phyloP scores from a whole-genome alignment of 192 early-diverging fungal species.

The Backusella tuberculispora region DNA sequence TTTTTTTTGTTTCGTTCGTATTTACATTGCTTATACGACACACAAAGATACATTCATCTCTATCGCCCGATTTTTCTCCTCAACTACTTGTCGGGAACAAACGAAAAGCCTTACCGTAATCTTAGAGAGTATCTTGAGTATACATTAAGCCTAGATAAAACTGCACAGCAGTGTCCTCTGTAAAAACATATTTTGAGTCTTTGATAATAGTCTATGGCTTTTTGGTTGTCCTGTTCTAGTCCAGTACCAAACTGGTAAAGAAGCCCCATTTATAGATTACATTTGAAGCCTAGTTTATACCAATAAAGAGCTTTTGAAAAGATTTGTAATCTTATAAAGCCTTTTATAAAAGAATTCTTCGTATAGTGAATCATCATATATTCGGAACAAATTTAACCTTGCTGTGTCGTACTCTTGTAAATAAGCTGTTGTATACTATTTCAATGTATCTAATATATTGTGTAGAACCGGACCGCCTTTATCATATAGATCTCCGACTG shows the following conservation, averaged over 20 bases:
- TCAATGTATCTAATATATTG: background rate
- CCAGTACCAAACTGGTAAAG: background rate
- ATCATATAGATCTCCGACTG: background rate
- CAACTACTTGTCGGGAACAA: too few relatives aligned
- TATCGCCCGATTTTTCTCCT: too few relatives aligned
- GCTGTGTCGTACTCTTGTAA: background rate
- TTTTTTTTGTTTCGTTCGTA: too few relatives aligned
- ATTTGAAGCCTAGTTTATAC: background rate
- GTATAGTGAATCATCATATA: background rate
- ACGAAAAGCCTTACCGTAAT: background rate
- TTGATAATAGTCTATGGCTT: background rate
- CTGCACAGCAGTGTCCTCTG: accelerated
- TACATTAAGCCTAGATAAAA: background rate
- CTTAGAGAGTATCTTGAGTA: background rate
- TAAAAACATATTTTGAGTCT: too few relatives aligned
- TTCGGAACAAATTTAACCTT: background rate
- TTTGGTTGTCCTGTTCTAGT: background rate
- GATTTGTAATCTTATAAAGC: background rate
- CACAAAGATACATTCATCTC: too few relatives aligned
- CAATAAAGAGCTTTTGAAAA: background rate
- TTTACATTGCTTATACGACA: too few relatives aligned
- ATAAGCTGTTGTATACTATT: background rate
- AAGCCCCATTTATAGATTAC: too few relatives aligned
- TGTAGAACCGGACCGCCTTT: background rate
- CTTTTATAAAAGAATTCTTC: background rate